Conservation (phyloP, 2,329 filamentous ascomycete genomes). For the Alternaria sp. region DNA sequence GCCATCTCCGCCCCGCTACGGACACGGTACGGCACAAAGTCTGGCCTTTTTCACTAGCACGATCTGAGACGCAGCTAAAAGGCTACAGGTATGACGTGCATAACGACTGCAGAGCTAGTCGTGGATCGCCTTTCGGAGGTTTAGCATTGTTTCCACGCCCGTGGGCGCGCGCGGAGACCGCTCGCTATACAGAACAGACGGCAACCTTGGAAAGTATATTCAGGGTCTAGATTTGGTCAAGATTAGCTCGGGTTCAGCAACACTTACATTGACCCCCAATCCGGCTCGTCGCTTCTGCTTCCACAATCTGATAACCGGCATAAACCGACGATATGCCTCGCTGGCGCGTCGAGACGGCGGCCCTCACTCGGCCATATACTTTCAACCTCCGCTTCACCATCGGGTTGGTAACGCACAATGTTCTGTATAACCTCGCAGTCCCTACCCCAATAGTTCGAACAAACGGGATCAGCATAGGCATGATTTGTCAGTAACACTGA, state of each 20-base stretch:
- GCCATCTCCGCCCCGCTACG: constrained; percentile 1
- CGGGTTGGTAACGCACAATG: neutral
- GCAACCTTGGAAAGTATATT: neutral
- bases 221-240: neutral
- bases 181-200: neutral
- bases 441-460: neutral
- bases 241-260: neutral
- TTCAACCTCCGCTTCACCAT: constrained; percentile 1
- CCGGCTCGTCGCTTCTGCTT: neutral
- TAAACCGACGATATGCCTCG: neutral
- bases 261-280: neutral
- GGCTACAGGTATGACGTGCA: constrained; percentile 21
- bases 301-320: neutral
- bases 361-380: neutral
- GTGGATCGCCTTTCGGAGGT: constrained; percentile 11
- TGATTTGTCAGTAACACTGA: neutral
- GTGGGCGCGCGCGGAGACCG: constrained; percentile 2
- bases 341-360: neutral
- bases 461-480: neutral
- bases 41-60: neutral
- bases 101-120: constrained; percentile 6
- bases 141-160: constrained; percentile 3
- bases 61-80: constrained; percentile 11
- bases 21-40: neutral
- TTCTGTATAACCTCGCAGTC: neutral